Base-by-base conservation (phyloP, 768 basidiomycete species). In the Gloeophyllum trabeum region DNA sequence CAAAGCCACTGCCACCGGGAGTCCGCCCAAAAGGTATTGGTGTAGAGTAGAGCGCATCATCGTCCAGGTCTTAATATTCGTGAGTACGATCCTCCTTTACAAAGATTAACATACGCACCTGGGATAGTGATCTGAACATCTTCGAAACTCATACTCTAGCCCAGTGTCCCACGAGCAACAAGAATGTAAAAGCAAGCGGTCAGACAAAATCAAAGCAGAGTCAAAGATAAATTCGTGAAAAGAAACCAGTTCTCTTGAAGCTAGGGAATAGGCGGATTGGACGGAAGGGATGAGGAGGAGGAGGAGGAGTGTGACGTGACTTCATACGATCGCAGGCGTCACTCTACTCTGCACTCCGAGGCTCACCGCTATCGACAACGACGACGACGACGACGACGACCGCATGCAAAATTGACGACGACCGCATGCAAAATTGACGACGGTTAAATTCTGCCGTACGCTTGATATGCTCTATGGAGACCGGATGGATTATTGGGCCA, bases 11-110 rank as follows among this genome's bases (percentile, higher is more conserved):
- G 12, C 57, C 62, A 39, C 61, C 73, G 36, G 23, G 48, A 41
- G 71, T 58, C 24, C 83, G 76, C 42, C 82, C 81, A 61, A 89
- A 88, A 2, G 83, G 77, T 41, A 75, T 75, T 18, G 72, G 64
- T 16, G 83, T 75, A 3, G 73, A 67, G 39, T 60, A 57, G 45
- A 71, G 73, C 51, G 84, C 79, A 47, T 84, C 82, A 50, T 87
- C 85, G 51, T 80, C 81, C 60, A 90, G 81, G 57, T 86, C 87
- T 90, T 52, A 35, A 20, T 7, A 30, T 12, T 35, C 4, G 24
- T 32, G 24, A 44, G 36, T 30, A 38, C 34, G 36, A 39, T 48
- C 51, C 16, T 49, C 34, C 37, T 26, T 35, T 39, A 32, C 43
- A 32, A 40, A 39, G 26, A 44, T 34, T 39, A 36, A 20, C 22